Evolutionary conservation across 129 eudicot species (phyloP), one percentile per base, ranked within the genome.

Genomic region (Flaveria bidentis): DNA sequence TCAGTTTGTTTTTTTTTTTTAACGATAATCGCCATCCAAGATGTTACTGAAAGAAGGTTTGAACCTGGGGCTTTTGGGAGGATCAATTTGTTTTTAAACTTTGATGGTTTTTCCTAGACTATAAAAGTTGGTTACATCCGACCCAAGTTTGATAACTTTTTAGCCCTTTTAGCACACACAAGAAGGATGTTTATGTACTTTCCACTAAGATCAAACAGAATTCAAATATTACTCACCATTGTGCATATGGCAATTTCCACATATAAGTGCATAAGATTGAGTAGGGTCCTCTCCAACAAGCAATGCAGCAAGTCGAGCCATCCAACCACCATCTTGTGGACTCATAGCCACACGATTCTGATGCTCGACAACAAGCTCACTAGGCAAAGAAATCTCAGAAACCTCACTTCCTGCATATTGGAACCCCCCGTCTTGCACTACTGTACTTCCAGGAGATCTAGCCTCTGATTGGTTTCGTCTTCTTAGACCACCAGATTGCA

Each of bases 251-350:
- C 98, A 94, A 85, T 84, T 87, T 45, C 98, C 96, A 74, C 97
- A 94, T 42, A 94, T 94, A 42, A 91, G 93, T 56, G 98, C 98
- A 75, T 85, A 91, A 71, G 96, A 91, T 67, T 89, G 96, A 18
- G 97, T 84, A 5, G 97, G 98, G 76, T 94, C 98, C 91, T 94
- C 98, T 36, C 98, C 98, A 67, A 94, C 98, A 25, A 94, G 96
- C 85, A 94, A 81, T 41, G 98, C 98, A 9, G 97, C 98, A 82
- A 94, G 68, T 60, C 92, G 85, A 18, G 98, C 91, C 75, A 94
- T 57, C 98, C 98, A 94, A 49, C 98, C 96, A 25, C 93, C 89
- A 77, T 88, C 96, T 44, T 86, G 80, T 15, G 96, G 58, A 75
- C 15, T 71, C 22, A 68, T 50, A 56, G 84, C 86, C 50, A 83